Evolutionary conservation across 2,329 filamentous ascomycete species (phyloP).

Genomic region (Diplodia mutila): DNA sequence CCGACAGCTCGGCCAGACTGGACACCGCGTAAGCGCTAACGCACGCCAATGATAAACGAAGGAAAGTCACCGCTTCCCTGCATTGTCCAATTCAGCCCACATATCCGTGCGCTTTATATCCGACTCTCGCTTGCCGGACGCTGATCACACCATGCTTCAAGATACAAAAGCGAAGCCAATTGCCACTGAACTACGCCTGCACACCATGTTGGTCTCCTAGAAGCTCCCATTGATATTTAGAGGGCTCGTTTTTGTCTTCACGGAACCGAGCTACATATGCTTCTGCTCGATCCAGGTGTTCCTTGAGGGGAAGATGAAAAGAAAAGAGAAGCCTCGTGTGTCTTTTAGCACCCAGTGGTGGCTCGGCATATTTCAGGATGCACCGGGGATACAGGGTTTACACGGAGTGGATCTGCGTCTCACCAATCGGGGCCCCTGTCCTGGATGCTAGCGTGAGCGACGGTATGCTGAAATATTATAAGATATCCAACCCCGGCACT

Average conservation of each 20-base stretch:
- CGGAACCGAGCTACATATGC: background rate
- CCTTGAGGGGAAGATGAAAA: background rate
- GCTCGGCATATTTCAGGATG: background rate
- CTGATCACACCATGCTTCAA: background rate
- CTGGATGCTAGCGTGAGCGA: too few relatives aligned
- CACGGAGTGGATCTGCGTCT: background rate
- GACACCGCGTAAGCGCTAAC: background rate
- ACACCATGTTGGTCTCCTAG: background rate
- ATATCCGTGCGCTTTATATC: background rate
- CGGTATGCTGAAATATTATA: background rate
- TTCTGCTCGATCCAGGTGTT: background rate
- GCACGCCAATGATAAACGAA: background rate
- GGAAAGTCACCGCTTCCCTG: background rate
- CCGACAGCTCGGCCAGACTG: background rate
- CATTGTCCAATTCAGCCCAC: background rate
- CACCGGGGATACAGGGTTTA: background rate
- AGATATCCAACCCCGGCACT: background rate
- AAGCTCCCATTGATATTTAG: background rate
- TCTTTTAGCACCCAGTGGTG: background rate
- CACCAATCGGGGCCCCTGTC: background rate
- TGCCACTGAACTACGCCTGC: background rate
- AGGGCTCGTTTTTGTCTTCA: background rate
- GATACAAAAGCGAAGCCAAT: background rate
- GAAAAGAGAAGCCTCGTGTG: background rate
- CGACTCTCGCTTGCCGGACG: background rate